Evolutionary conservation across 164 flowering plant species (phyloP), one percentile per base, ranked within the genome.

Genomic region (Vitis labrusca): DNA sequence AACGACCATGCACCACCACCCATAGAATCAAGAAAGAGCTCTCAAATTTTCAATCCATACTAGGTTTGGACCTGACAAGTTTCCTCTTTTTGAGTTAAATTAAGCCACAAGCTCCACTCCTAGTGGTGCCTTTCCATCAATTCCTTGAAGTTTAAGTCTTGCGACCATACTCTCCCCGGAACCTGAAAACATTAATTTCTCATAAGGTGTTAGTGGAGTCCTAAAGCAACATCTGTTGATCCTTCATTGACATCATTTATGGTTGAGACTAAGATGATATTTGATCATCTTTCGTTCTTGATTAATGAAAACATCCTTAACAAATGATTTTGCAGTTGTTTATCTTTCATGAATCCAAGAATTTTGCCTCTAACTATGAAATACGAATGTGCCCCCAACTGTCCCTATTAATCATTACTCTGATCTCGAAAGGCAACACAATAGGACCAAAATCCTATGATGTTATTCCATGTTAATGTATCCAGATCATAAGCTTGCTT

Each of bases 101-200:
- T 60, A 60, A 29, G 63, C 48, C 63, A 1, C 63, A 30, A 3
- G 63, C 63, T 60, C 63, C 48, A 30, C n/a, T 60, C 48, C 63
- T 30, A 3, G 63, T 30, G 48, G 63, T 60, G 63, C 63, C 63
- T 15, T 30, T 60, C n/a, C 29, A 60, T 30, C 13, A 17, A 17
- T 17, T 17, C 63, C 63, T 14, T 56, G 5, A 56, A 51, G 54
- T 9, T 51, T 9, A 51, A 51, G 10, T 10, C 54, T 5, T 2
- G 2, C 3, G 37, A 2, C 5, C 37, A 32, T 32, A 32, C 37
- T 1, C 37, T 5, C 37, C 37, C 17, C 17, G 17, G 1, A 32
- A 32, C 37, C 37, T 1, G 5, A 32, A 32, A 32, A 17, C 17
- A 1, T 51, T 51, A 7, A 51, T 51, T 51, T 51, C 54, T 51